Base-by-base conservation (phyloP, 768 basidiomycete species). In the Hygrophoropsis aurantiaca region DNA sequence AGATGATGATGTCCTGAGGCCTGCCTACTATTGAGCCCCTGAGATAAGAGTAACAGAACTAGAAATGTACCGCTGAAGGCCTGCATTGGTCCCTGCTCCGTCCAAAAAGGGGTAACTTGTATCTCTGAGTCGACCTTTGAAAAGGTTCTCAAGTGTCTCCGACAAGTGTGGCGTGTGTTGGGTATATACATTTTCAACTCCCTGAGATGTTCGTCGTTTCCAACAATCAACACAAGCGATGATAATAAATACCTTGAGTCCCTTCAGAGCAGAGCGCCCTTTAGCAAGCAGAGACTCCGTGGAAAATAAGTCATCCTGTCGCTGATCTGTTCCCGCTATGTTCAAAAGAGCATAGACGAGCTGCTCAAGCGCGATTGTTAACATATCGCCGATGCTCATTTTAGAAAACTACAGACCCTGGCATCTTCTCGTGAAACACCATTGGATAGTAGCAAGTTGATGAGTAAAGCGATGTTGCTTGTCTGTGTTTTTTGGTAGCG, bases 101-200 rank as follows among this genome's bases (percentile, higher is more conserved):
- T 84, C 86, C 5, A 94, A 56, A 74, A 93, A 98, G 2, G 95
- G 94, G 66, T 98, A 91, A 50, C 82, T 93, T 3, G 84, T 78
- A 54, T 99, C 97, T 56, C 81, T 84, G 49, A 99, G 67, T 44
- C 87, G 77, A 9, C 94, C 94, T 61, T 83, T 91, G 58, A 94
- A 79, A 4, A 99, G 69, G 43, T 88, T 79, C 58, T 99, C 97
- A 13, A 98, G 69, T 2, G 95, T 98, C 60, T 97, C 87, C 1
- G 88, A 84, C 5, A 99, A 74, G 66, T 94, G 94, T 6, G 97
- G 97, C 13, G 84, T 85, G 58, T 98, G 97, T 57, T 98, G 97
- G 46, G 93, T 99, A 64, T 97, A 99, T 13, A 98, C 94, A 58
- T 99, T 99, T 69, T 99, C 97, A 4, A 98, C 95, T 2, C 97